Evolutionary conservation across 345 rosid genomes (phyloP).

Genomic region (Anastatica hierochuntica): DNA sequence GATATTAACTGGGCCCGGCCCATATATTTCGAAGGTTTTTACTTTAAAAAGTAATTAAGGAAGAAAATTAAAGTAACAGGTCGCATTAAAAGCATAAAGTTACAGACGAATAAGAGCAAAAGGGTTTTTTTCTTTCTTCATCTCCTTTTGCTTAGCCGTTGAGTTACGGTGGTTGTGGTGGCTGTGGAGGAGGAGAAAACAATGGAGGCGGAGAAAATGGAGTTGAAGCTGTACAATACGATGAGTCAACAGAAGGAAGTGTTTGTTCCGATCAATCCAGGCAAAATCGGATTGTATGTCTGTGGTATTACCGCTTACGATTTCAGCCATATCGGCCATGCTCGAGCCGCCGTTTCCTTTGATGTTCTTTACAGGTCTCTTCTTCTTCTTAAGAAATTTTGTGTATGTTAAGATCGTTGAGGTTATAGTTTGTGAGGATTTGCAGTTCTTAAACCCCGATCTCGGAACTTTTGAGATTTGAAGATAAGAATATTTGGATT

Average conservation of each 20-base stretch:
- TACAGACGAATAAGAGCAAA: too few species aligned
- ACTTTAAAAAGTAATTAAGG: too few species aligned
- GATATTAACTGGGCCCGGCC: too few species aligned
- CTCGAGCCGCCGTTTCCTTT: conserved; percentile 70
- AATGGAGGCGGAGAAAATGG: neutral
- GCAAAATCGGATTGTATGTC: neutral
- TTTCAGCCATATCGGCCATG: conserved; percentile 70
- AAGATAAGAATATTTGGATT: too few species aligned
- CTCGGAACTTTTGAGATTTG: too few species aligned
- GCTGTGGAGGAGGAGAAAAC: neutral
- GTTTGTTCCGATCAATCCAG: neutral
- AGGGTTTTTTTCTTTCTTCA: too few species aligned
- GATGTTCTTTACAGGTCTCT: conserved; percentile 59
- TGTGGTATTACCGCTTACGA: neutral
- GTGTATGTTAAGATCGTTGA: too few species aligned
- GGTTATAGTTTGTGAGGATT: too few species aligned
- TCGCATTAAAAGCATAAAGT: too few species aligned
- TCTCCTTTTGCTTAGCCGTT: neutral
- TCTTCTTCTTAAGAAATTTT: neutral
- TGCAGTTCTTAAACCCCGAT: too few species aligned
- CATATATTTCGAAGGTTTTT: too few species aligned
- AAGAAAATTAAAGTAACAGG: too few species aligned
- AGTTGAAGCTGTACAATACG: neutral
- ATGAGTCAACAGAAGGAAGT: neutral
- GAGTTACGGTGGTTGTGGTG: neutral